Conservation (phyloP, 2,329 filamentous ascomycete species). For the Beauveria rudraprayagi region DNA sequence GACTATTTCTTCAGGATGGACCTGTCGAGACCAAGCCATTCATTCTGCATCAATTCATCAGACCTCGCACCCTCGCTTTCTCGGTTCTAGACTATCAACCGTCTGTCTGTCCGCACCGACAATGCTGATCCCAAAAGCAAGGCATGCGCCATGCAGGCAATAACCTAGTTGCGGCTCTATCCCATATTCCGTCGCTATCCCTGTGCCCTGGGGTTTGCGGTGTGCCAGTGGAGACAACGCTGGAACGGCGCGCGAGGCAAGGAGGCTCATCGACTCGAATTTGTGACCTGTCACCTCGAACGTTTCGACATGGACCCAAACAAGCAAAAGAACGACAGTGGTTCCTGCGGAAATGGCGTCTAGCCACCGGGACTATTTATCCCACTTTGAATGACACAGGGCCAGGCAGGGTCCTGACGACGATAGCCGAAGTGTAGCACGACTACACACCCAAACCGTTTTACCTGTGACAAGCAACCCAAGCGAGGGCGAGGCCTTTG, state of each 20-base stretch:
- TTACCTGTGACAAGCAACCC: not conserved
- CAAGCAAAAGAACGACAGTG: not conserved
- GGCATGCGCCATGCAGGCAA: not conserved
- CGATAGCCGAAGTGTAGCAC: slow-evolving; percentile 3
- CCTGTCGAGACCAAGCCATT: not conserved
- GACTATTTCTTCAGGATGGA: not conserved
- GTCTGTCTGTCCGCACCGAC: not conserved
- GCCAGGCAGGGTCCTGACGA: not conserved
- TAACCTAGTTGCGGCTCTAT: not conserved
- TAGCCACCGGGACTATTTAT: slow-evolving; percentile 1
- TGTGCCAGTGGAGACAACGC: not conserved
- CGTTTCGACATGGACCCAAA: not conserved
- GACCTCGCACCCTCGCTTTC: not conserved
- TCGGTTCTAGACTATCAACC: not conserved
- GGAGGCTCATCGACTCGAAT: not conserved
- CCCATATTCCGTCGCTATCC: not conserved
- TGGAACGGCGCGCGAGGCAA: not conserved
- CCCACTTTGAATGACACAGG: not conserved
- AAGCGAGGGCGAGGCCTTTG: too few relatives aligned
- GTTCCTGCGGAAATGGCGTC: slow-evolving; percentile 8
- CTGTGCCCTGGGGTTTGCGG: not conserved
- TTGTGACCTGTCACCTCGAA: slow-evolving; percentile 3
- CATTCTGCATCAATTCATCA: not conserved
- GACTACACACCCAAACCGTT: not conserved
- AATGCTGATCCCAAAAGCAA: not conserved